These are phyloP conservation scores for Candida parachauliodes DNA, from an alignment of 805 yeast genomes.

Conservation along the genomic window DNA sequence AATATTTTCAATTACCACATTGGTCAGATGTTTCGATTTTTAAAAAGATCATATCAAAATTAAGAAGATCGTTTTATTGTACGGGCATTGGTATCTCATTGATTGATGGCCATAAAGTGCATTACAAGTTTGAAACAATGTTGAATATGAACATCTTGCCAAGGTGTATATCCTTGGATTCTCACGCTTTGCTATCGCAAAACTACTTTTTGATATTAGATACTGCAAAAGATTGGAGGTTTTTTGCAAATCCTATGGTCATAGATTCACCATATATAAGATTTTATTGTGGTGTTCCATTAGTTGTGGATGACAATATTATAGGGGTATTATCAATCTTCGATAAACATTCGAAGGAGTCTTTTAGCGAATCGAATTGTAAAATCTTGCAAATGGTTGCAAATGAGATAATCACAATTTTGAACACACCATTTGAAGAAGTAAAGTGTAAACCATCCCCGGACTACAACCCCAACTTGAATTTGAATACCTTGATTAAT, in stretches of 20 bases:
- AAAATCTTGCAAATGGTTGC: constrained; percentile 35
- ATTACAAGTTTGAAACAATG: constrained; percentile 47
- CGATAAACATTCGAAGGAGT: constrained; percentile 41
- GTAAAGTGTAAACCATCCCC: constrained; percentile 17
- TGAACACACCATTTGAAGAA: constrained; percentile 31
- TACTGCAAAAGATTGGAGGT: constrained; percentile 70
- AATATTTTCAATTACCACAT: constrained; percentile 37
- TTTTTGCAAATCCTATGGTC: constrained; percentile 58
- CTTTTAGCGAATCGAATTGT: constrained; percentile 32
- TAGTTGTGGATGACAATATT: constrained; percentile 35
- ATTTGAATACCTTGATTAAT: not conserved
- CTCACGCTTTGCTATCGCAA: constrained; percentile 61
- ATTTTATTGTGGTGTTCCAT: constrained; percentile 66
- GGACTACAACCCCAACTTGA: constrained; percentile 21
- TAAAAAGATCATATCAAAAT: constrained; percentile 31
- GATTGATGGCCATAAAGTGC: constrained; percentile 45
- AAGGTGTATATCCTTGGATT: constrained; percentile 58
- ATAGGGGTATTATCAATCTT: constrained; percentile 61
- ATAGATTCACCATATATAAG: constrained; percentile 55
- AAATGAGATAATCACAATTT: constrained; percentile 37
- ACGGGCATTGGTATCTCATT: constrained; percentile 58
- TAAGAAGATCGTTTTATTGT: constrained; percentile 41
- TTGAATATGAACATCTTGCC: constrained; percentile 50
- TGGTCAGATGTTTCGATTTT: constrained; percentile 45
- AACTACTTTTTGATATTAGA: constrained; percentile 54